These are phyloP conservation scores for Scleromitrula shiraiana DNA, from an alignment of 2,329 filamentous ascomycete species.

Conservation along the genomic window DNA sequence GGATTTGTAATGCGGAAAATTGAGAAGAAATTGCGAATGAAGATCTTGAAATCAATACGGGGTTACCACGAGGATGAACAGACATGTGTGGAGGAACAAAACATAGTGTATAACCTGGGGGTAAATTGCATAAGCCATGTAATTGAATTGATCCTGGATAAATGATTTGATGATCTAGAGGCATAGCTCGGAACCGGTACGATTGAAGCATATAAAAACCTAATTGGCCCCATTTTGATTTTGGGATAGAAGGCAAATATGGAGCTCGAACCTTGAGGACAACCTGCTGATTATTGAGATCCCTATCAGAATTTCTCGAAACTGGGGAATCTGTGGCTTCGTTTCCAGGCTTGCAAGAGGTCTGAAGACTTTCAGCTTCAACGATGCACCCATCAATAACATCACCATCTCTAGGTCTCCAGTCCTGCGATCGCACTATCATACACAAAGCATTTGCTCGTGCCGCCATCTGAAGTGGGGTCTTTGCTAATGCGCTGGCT, in stretches of 20 bases:
- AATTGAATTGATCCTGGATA: neutral
- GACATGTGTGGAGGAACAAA: constrained; percentile 1
- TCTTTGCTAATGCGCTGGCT: neutral
- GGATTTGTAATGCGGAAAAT: neutral
- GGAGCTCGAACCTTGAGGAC: neutral
- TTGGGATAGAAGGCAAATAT: neutral
- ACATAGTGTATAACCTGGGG: neutral
- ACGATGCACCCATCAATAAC: neutral
- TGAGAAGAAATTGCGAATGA: neutral
- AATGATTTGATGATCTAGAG: neutral
- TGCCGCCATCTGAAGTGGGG: neutral
- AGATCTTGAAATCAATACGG: neutral
- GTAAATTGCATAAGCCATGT: neutral
- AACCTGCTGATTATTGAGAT: no score
- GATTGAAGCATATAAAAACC: neutral
- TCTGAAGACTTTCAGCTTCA: neutral
- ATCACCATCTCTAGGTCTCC: neutral
- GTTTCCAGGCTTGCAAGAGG: neutral
- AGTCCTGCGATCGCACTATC: neutral
- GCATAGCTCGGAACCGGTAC: neutral
- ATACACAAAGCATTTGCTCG: neutral
- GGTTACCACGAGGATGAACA: neutral
- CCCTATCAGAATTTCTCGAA: no score
- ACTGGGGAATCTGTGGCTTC: neutral
- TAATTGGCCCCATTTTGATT: neutral